A percentile compares a stretch with the other conserved stretches of the same genome.
Conservation (phyloP, 116 monocot species). For the Zostera marina region DNA sequence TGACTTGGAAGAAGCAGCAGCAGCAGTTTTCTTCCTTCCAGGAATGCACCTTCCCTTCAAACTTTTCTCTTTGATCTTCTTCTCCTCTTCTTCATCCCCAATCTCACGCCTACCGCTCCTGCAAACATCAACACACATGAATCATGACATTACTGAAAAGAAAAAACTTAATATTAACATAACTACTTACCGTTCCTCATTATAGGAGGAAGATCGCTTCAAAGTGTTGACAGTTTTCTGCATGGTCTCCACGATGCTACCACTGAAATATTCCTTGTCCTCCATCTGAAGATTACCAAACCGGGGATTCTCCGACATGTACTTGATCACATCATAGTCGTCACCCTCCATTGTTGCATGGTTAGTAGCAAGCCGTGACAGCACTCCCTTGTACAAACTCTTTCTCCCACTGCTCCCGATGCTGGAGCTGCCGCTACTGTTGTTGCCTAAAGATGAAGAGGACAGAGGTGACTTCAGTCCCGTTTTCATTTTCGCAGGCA, state of each 20-base stretch:
- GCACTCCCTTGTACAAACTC: conserved; percentile 21
- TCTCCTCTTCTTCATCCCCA: conserved; percentile 3
- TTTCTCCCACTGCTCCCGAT: conserved; percentile 15
- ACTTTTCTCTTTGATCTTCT: conserved; percentile 6
- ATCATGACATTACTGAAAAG: too few species aligned
- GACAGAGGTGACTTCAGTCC: neutral
- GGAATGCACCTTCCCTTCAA: conserved; percentile 59
- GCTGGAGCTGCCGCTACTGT: neutral
- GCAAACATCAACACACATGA: too few species aligned
- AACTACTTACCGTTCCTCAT: conserved; percentile 51
- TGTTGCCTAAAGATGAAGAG: conserved; percentile 1
- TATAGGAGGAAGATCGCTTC: conserved; percentile 64
- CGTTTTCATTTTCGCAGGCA: conserved; percentile 12
- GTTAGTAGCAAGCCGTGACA: conserved; percentile 21
- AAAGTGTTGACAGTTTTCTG: conserved; percentile 13
- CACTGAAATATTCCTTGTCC: conserved; percentile 78
- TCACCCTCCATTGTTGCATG: conserved; percentile 14
- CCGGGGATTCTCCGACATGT: conserved; percentile 11
- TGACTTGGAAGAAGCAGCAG: too few species aligned
- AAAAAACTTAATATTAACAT: too few species aligned
- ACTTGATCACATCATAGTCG: conserved; percentile 28
- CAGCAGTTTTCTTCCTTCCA: conserved; percentile 29
- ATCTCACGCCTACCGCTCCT: conserved; percentile 60
- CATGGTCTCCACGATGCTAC: conserved; percentile 60
- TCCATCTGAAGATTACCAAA: conserved; percentile 13